Evolutionary conservation across 192 early-diverging fungal genomes (phyloP), one percentile per base, ranked within the genome.

Genomic region (Phycomyces nitens): DNA sequence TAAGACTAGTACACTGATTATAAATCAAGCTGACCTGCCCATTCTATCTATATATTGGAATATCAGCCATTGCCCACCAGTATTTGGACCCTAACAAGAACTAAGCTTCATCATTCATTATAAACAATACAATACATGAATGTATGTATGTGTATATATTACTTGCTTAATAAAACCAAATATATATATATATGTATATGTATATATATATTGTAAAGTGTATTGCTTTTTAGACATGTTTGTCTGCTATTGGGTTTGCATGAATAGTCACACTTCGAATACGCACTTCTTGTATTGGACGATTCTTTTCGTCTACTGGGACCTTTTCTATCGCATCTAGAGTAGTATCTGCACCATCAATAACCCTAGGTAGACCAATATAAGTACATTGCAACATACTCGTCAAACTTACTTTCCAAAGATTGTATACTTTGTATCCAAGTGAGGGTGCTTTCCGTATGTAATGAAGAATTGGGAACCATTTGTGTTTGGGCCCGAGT

Each of bases 381-480:
- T 38, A 26, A 42, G 38, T 20, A 62, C 10, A 54, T 47, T n/a
- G 29, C 34, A 24, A 39, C 26, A 20, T n/a, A 34, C 7, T 34
- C 7, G 7, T 7, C 7, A 34, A 15, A 84, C 82, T 58, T 74
- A 85, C 84, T 92, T 94, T 58, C 88, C 92, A 80, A 94, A 92
- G 4, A 94, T 86, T 0, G 94, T 95, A 64, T 98, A 90, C 60
- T 95, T 98, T 53, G 84, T 81, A 58, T 98, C 95, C 16, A 98
- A 73, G 70, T 92, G 91, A 18, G 92, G 84, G 62, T 94, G 92
- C 52, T 91, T 89, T 26, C 73, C 85, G 56, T 94, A 95, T 0
- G 90, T 92, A 52, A 97, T 97, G 69, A 97, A 97, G 77, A 90
- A 92, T 64, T 91, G 90, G 16, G 89, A 92, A n/a, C 84, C 88